Percentiles rank a stretch among this genome's conserved stretches.
These are phyloP conservation scores for Pseudogymnoascus sp. DNA, from an alignment of 2,329 filamentous ascomycete genomes.

Conservation along the genomic window DNA sequence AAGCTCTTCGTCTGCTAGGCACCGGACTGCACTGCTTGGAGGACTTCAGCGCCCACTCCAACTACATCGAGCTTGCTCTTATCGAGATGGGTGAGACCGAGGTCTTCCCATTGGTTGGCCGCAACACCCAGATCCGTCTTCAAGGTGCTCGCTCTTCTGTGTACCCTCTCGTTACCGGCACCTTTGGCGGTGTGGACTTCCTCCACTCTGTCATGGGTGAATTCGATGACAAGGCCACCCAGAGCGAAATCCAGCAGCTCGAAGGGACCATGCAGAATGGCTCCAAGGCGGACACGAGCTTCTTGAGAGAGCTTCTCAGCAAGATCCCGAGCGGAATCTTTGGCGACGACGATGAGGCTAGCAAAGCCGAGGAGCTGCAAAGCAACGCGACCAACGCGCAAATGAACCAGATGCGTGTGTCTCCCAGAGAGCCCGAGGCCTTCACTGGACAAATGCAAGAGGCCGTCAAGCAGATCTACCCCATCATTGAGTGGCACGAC, in stretches of 20 bases:
- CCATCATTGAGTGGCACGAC: conserved; percentile 85
- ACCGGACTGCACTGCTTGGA: conserved; percentile 87
- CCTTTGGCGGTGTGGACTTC: conserved; percentile 92
- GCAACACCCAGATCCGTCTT: conserved; percentile 61
- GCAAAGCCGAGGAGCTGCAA: conserved; percentile 73
- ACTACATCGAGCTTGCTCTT: conserved; percentile 81
- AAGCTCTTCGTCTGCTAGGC: conserved; percentile 77
- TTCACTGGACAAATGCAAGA: conserved; percentile 71
- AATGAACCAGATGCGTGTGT: conserved; percentile 65
- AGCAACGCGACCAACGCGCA: conserved; percentile 65
- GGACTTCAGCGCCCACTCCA: conserved; percentile 89
- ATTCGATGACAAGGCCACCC: conserved; percentile 81
- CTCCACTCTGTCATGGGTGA: conserved; percentile 75
- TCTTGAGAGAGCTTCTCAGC: conserved; percentile 70
- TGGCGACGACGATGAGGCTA: conserved; percentile 63
- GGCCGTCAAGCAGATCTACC: conserved; percentile 73
- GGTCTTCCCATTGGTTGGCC: conserved; percentile 81
- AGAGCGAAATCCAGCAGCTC: conserved; percentile 83
- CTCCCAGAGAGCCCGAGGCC: conserved; percentile 73
- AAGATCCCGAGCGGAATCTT: conserved; percentile 77
- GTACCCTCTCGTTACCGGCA: conserved; percentile 81
- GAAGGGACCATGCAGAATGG: conserved; percentile 70
- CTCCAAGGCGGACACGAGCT: conserved; percentile 56
- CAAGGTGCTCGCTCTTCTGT: conserved; percentile 57
- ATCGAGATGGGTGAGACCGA: conserved; percentile 76